Evolutionary conservation across 805 yeast species (phyloP).

Genomic region (Nakazawaea pomicola): DNA sequence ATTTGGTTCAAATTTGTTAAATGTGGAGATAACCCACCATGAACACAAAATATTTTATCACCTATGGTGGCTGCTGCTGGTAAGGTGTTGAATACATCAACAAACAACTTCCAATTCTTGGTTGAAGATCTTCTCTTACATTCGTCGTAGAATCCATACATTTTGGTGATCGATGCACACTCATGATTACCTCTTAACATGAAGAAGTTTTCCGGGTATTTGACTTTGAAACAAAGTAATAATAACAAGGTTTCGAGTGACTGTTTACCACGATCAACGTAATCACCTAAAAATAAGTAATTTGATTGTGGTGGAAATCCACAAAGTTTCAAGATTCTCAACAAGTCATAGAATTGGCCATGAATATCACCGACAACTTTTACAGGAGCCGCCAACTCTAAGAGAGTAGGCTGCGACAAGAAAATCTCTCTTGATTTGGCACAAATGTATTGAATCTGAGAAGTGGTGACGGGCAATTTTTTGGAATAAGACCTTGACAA

Average conservation of each 20-base stretch:
- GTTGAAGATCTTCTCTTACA: slow-evolving; percentile 47
- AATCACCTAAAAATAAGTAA: slow-evolving; percentile 53
- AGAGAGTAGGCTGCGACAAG: slow-evolving; percentile 57
- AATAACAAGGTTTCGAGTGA: slow-evolving; percentile 51
- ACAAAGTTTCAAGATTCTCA: slow-evolving; percentile 51
- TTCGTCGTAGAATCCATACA: slow-evolving; percentile 58
- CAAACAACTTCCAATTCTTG: slow-evolving; percentile 45
- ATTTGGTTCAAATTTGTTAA: slow-evolving; percentile 61
- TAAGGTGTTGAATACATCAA: slow-evolving; percentile 53
- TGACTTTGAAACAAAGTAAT: slow-evolving; percentile 48
- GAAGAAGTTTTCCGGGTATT: slow-evolving; percentile 57
- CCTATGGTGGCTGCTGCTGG: slow-evolving; percentile 61
- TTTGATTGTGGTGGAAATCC: slow-evolving; percentile 57
- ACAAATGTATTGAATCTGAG: slow-evolving; percentile 55
- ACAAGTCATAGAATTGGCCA: slow-evolving; percentile 54
- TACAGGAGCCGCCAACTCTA: slow-evolving; percentile 70
- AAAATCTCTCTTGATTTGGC: slow-evolving; percentile 56
- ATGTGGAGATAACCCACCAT: slow-evolving; percentile 75
- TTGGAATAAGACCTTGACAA: slow-evolving; percentile 35
- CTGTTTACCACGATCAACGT: slow-evolving; percentile 56
- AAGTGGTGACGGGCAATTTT: slow-evolving; percentile 43
- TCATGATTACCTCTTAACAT: slow-evolving; percentile 59
- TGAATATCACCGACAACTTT: slow-evolving; percentile 83
- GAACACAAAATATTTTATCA: slow-evolving; percentile 54
- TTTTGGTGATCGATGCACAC: slow-evolving; percentile 52